These are phyloP conservation scores for Meira nashicola DNA, from an alignment of 1,284 basidiomycete genomes.

Conservation along the genomic window DNA sequence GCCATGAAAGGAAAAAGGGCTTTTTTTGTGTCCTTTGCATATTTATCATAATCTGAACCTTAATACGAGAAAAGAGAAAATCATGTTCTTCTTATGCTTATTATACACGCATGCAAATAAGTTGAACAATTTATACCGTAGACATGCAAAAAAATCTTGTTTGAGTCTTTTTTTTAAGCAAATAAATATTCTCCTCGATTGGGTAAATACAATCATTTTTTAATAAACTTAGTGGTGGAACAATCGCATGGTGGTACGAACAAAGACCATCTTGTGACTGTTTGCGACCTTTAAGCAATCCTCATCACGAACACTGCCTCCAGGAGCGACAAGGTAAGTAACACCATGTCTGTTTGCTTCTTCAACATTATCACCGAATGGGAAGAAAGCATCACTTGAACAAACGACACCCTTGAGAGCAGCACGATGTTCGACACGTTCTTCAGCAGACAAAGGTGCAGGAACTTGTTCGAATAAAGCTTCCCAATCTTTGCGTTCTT, in stretches of 20 bases:
- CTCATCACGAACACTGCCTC: slow-evolving; percentile 92
- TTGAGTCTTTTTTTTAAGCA: no score
- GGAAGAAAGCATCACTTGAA: slow-evolving; percentile 98
- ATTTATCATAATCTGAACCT: no score
- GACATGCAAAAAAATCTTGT: no score
- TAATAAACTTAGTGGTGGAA: slow-evolving; percentile 49
- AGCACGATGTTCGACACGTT: slow-evolving; percentile 58
- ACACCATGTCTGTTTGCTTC: slow-evolving; percentile 85
- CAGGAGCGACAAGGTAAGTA: slow-evolving; percentile 85
- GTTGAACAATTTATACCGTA: no score
- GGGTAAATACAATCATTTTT: no score
- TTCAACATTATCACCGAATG: slow-evolving; percentile 97
- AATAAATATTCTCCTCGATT: no score
- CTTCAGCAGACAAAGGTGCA: slow-evolving; percentile 64
- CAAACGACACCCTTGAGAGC: slow-evolving; percentile 70
- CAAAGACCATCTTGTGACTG: slow-evolving; percentile 48
- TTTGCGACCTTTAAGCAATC: slow-evolving; percentile 48
- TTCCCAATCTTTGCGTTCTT: slow-evolving; percentile 87
- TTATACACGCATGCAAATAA: no score
- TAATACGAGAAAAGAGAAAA: no score
- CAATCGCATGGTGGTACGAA: slow-evolving; percentile 46
- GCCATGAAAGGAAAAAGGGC: no score
- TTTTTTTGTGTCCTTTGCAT: no score
- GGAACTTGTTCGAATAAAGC: slow-evolving; percentile 74
- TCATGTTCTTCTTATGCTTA: no score